phyloP scores from a whole-genome alignment of 2,329 filamentous ascomycete species.

The Colletotrichum melonis region DNA sequence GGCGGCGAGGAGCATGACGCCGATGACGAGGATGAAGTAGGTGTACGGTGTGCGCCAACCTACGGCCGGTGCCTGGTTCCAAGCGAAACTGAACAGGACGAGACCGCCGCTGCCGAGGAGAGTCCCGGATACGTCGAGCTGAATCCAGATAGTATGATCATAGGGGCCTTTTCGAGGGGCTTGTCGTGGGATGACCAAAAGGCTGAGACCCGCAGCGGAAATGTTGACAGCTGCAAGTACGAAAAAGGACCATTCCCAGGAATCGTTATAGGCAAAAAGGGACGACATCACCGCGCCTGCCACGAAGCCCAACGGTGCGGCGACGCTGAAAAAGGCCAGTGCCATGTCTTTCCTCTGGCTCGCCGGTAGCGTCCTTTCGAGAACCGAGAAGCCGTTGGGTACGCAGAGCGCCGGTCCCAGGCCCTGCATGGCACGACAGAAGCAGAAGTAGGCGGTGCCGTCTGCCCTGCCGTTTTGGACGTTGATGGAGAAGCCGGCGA shows the following conservation, averaged over 20 bases:
- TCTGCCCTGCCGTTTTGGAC: constrained; percentile 36
- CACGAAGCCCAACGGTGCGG: constrained; percentile 45
- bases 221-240: constrained; percentile 9
- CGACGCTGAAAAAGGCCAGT: constrained; percentile 49
- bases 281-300: constrained; percentile 43
- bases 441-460: constrained; percentile 55
- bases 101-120: constrained; percentile 51
- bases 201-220: constrained; percentile 12
- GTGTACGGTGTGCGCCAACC: constrained; percentile 57
- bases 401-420: constrained; percentile 66
- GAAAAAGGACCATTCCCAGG: constrained; percentile 21
- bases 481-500: constrained; percentile 54
- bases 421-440: constrained; percentile 61
- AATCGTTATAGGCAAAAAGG: constrained; percentile 38
- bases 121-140: constrained; percentile 47
- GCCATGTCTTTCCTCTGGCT: constrained; percentile 49
- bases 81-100: constrained; percentile 62
- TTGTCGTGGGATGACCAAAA: constrained; percentile 33
- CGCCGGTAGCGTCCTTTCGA: constrained; percentile 61
- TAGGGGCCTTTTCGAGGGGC: background rate
- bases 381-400: constrained; percentile 67
- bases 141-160: constrained; percentile 42
- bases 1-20: constrained; percentile 42
- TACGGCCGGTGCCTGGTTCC: constrained; percentile 58
- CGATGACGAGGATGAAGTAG: constrained; percentile 51